Percentiles rank a stretch among this genome's conserved stretches.
phyloP scores from a whole-genome alignment of 164 flowering plant genomes.

The Stephania cephalantha region DNA sequence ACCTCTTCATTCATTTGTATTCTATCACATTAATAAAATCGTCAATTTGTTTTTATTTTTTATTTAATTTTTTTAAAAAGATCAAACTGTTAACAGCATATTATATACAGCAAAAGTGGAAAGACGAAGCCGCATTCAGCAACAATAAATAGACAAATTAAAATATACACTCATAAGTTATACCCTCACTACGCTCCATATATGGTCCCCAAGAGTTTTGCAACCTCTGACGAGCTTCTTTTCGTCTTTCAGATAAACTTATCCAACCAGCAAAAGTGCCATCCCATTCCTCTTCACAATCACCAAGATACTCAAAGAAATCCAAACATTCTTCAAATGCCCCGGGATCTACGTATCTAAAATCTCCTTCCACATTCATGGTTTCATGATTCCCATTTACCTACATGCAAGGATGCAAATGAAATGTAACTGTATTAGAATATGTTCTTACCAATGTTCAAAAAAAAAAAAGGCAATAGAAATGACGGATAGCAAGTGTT shows the following conservation, averaged over 20 bases:
- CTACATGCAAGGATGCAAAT: slow-evolving; percentile 22
- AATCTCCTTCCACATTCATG: slow-evolving; percentile 97
- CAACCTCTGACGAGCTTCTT: slow-evolving; percentile 36
- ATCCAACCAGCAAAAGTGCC: slow-evolving; percentile 66
- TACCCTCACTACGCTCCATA: slow-evolving; percentile 84
- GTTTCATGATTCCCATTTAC: slow-evolving; percentile 98
- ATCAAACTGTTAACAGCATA: too few relatives aligned
- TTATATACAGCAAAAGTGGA: neutral
- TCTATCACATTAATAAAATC: too few relatives aligned
- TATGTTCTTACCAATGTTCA: neutral
- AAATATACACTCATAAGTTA: neutral
- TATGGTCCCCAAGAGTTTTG: slow-evolving; percentile 56
- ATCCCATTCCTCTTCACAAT: slow-evolving; percentile 53
- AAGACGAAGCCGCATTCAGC: neutral
- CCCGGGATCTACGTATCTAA: slow-evolving; percentile 74
- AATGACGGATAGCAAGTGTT: neutral
- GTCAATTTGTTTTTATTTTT: too few relatives aligned
- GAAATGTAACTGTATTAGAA: neutral
- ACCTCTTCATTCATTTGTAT: too few relatives aligned
- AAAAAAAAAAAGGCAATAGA: neutral
- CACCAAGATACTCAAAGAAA: slow-evolving; percentile 62
- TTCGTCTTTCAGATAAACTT: slow-evolving; percentile 43
- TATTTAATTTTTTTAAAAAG: too few relatives aligned
- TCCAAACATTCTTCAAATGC: slow-evolving; percentile 72
- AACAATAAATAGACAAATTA: neutral